phyloP scores from a whole-genome alignment of 2,329 filamentous ascomycete genomes.

The Alternaria brassicae region DNA sequence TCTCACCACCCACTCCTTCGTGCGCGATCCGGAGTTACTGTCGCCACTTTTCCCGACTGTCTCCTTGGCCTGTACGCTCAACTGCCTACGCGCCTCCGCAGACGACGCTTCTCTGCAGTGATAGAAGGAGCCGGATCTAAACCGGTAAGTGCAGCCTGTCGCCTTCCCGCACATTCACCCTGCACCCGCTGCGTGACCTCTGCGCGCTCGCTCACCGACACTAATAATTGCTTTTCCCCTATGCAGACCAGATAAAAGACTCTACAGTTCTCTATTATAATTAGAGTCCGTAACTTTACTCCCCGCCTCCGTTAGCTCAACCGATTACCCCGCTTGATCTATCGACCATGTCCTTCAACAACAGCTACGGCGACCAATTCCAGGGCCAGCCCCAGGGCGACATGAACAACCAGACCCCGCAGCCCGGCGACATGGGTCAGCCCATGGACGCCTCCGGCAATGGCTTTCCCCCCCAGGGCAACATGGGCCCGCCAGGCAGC shows the following conservation, averaged over 20 bases:
- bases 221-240: constrained; percentile 32
- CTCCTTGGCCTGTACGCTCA: constrained; percentile 32
- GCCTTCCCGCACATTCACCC: constrained; percentile 17
- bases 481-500: constrained; percentile 53
- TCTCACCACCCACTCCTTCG: constrained; percentile 27
- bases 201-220: constrained; percentile 32
- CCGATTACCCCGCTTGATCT: constrained; percentile 30
- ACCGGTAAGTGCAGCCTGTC: constrained; percentile 40
- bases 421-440: constrained; percentile 62
- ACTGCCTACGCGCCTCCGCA: constrained; percentile 25
- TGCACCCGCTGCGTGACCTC: constrained; percentile 11
- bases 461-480: constrained; percentile 58
- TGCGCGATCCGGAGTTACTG: constrained; percentile 43
- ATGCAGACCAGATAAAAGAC: constrained; percentile 32
- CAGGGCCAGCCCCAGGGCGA: constrained; percentile 64
- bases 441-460: constrained; percentile 61
- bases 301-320: constrained; percentile 16
- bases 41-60: constrained; percentile 41
- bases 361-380: constrained; percentile 66
- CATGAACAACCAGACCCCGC: constrained; percentile 57
- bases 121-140: constrained; percentile 24
- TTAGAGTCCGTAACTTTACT: constrained; percentile 40
- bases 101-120: constrained; percentile 22
- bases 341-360: constrained; percentile 69
- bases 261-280: constrained; percentile 38